Base-by-base conservation (phyloP, 257 asterid genomes). In the Fraxinus cuspidata region DNA sequence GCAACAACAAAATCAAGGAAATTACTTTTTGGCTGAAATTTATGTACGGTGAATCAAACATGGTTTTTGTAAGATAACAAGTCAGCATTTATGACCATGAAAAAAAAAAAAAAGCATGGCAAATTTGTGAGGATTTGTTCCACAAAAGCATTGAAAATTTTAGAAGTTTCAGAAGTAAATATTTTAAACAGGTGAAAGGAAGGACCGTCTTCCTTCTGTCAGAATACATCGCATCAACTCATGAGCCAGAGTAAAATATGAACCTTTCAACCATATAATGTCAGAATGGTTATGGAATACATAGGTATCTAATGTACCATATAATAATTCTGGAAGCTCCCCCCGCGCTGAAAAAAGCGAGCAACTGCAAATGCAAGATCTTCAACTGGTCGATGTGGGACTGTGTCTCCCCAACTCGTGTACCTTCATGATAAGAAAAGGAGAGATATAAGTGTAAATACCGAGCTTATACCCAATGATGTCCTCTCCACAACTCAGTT, bases 331-430 rank as follows among this genome's bases (percentile, higher is more conserved):
- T 88, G 92, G 63, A 94, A 87, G 89, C 97, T 92, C 60, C 99
- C 99, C 70, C 98, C 96, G 58, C 97, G 97, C 80, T 94, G 97
- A 85, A 83, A 94, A 89, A 94, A 94, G 34, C 99, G 97, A 86
- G 99, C 98, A 81, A 94, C 92, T 69, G 99, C 96, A 88, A 94
- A 94, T 23, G 99, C 99, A 47, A 94, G 78, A 87, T 94, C 99
- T 85, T 92, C 93, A 65, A 87, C 84, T 37, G 99, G 97, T 71
- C 99, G 89, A 79, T 86, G 92, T 49, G 99, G 99, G 76, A 94
- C 77, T 87, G 92, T 81, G 74, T 85, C 98, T 38, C 99, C 99
- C 97, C 97, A 94, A 76, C 84, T 77, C 29, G 97, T 88, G 83
- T 84, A 94, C 99, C 99, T 93, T 83, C 56, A 80, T 53, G 23